Evolutionary conservation across 2,329 filamentous ascomycete genomes (phyloP).

Genomic region (Akanthomyces dipterigenus): DNA sequence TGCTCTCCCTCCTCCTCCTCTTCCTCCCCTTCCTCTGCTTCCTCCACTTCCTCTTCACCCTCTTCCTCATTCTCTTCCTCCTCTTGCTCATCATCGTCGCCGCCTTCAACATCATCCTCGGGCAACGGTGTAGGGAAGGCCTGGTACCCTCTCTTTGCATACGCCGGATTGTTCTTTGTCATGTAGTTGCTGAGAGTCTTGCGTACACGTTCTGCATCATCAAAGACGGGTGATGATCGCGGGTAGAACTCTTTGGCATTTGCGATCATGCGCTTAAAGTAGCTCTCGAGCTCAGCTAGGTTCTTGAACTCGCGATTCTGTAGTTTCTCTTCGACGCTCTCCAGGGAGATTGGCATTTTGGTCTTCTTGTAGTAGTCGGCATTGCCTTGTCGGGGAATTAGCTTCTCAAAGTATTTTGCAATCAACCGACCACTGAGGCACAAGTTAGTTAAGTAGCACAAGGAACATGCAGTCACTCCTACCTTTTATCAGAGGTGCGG

Average conservation of each 20-base stretch:
- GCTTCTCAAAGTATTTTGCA: constrained; percentile 65
- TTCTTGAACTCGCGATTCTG: constrained; percentile 60
- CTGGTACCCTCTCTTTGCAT: constrained; percentile 59
- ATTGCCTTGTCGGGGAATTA: constrained; percentile 57
- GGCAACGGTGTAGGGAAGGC: constrained; percentile 69
- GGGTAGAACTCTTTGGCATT: constrained; percentile 83
- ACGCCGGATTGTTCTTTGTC: constrained; percentile 80
- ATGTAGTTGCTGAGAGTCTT: constrained; percentile 85
- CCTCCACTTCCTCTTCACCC: constrained; percentile 23
- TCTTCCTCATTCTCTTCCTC: constrained; percentile 31
- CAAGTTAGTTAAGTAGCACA: constrained; percentile 18
- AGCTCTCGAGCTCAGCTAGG: constrained; percentile 71
- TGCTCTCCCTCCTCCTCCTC: constrained; percentile 26
- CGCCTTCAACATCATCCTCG: constrained; percentile 34
- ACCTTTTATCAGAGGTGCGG: constrained; percentile 76
- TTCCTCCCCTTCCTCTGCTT: constrained; percentile 18
- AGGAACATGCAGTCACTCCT: constrained; percentile 26
- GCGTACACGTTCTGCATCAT: constrained; percentile 79
- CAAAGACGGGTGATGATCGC: constrained; percentile 63
- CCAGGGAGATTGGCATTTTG: constrained; percentile 70
- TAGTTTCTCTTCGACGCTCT: constrained; percentile 70
- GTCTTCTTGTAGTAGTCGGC: constrained; percentile 73
- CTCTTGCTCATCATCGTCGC: constrained; percentile 23
- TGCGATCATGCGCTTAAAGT: constrained; percentile 79
- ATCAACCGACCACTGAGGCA: constrained; percentile 62